phyloP scores from a whole-genome alignment of 257 asterid species.

The Perilla frutescens region DNA sequence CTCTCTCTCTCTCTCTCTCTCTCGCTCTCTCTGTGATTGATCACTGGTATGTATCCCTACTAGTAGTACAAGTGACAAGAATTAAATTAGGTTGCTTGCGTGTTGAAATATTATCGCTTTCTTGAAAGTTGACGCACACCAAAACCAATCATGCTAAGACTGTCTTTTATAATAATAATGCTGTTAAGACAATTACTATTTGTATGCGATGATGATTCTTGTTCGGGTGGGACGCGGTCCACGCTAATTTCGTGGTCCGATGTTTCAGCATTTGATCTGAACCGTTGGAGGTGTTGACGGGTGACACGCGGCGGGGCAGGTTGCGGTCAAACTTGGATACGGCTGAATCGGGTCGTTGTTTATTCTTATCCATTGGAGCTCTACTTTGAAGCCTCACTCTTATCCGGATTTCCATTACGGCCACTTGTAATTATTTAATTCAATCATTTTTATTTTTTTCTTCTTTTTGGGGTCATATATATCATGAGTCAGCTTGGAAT shows the following conservation, averaged over 20 bases:
- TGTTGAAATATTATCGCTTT: constrained; percentile 28
- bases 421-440: constrained; percentile 35
- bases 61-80: background rate
- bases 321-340: constrained; percentile 36
- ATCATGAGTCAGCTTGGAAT: too few relatives aligned
- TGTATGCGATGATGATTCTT: constrained; percentile 11
- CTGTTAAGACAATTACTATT: background rate
- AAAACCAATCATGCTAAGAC: constrained; percentile 35
- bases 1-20: background rate
- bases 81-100: constrained; percentile 23
- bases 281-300: background rate
- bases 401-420: constrained; percentile 42
- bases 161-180: constrained; percentile 8
- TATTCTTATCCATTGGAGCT: constrained; percentile 45
- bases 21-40: background rate
- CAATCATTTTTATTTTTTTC: background rate
- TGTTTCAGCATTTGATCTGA: constrained; percentile 7
- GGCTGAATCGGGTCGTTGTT: constrained; percentile 43
- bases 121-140: constrained; percentile 44
- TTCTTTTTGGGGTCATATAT: too few relatives aligned
- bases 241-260: constrained; percentile 25
- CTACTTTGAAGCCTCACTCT: constrained; percentile 40
- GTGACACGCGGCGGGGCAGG: constrained; percentile 34
- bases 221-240: constrained; percentile 31
- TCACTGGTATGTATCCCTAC: background rate